A percentile compares a stretch with the other conserved stretches of the same genome.
Conservation (phyloP, 1,284 basidiomycete genomes). For the Polyporus tsugae region DNA sequence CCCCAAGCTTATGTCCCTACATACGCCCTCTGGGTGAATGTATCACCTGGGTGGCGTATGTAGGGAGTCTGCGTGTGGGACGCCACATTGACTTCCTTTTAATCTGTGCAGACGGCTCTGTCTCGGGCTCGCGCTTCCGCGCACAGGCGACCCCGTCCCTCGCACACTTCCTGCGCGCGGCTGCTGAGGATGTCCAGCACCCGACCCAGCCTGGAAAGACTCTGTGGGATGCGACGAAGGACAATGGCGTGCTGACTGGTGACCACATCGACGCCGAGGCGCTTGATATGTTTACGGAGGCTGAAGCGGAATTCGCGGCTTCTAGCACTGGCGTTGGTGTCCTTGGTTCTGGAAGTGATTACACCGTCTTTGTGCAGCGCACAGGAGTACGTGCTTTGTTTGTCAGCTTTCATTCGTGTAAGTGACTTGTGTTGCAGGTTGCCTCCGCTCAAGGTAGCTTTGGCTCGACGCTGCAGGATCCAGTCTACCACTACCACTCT, state of each 20-base stretch:
- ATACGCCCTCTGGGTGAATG: not conserved
- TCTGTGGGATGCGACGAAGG: constrained; percentile 71
- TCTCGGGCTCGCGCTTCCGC: constrained; percentile 70
- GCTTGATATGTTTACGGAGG: constrained; percentile 34
- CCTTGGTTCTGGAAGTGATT: constrained; percentile 73
- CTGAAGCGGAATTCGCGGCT: constrained; percentile 38
- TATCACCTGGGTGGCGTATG: not conserved
- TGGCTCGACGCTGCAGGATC: constrained; percentile 54
- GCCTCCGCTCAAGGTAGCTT: constrained; percentile 62
- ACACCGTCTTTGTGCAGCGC: constrained; percentile 78
- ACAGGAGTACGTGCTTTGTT: constrained; percentile 48
- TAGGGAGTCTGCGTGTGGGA: not conserved
- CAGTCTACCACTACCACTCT: constrained; percentile 81
- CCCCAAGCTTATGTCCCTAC: constrained; percentile 4
- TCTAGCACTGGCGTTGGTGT: constrained; percentile 45
- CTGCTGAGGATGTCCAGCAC: constrained; percentile 74
- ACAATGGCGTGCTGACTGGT: constrained; percentile 61
- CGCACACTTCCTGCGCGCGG: constrained; percentile 71
- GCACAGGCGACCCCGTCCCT: constrained; percentile 78
- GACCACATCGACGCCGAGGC: constrained; percentile 41
- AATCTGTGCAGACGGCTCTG: constrained; percentile 58
- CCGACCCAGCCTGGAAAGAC: constrained; percentile 61
- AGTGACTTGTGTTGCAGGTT: constrained; percentile 44
- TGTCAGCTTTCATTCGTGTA: not conserved
- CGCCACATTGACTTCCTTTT: constrained; percentile 9